Evolutionary conservation across 2,329 filamentous ascomycete genomes (phyloP), one percentile per base, ranked within the genome.

Genomic region (Fusarium devonianum): DNA sequence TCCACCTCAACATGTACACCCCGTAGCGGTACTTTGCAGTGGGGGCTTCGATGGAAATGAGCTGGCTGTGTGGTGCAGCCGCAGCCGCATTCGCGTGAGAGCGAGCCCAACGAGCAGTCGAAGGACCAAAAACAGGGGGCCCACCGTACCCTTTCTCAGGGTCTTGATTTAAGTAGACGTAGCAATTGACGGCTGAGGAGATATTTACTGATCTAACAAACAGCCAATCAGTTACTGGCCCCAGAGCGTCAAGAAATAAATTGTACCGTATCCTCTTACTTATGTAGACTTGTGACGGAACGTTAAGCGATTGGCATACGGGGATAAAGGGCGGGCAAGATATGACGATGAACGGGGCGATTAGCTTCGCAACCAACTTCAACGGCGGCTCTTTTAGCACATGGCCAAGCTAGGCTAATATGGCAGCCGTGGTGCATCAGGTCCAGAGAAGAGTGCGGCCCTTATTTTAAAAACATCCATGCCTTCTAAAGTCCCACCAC

Each of bases 21-120:
- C 39, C 47, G 41, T 36, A 21, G 44, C 19, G 45, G 47, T 54
- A 51, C 58, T 35, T 58, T 29, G 17, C 19, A 35, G 56, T 49
- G 49, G 41, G 53, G 47, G 32, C 47, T 36, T 17, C 35, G 28
- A 50, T 51, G 45, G n/a, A 64, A 60, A 65, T 65, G 62, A 65
- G 55, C 52, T 46, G 52, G 53, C 45, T 53, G 41, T 48, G 45
- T 13, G 41, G 47, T 49, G 42, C 43, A 48, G 43, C 26, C 36
- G 43, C 51, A 52, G 46, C 23, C 53, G 44, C 47, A 55, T 41
- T 36, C 48, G 40, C 39, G 49, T 25, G 36, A 17, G 34, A n/a
- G n/a, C n/a, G n/a, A n/a, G n/a, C n/a, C n/a, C n/a, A n/a, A n/a
- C 34, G 22, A 45, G 21, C 12, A 32, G 32, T 38, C 34, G 26